Evolutionary conservation across 2,329 filamentous ascomycete genomes (phyloP).

Genomic region (Aspergillus ustus): DNA sequence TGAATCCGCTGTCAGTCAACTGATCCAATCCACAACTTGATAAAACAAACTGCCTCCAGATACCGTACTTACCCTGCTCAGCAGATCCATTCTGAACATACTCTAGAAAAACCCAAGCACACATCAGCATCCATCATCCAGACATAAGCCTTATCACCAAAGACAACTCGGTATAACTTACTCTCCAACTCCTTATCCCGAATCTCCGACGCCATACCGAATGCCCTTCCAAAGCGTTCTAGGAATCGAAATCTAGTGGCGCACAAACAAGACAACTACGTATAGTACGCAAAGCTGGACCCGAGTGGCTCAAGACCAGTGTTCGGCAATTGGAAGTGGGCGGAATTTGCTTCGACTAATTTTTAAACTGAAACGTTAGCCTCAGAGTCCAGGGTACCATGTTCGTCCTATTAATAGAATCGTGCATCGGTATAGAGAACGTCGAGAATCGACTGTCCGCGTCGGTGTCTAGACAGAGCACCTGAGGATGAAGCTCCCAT

Average conservation of each 20-base stretch:
- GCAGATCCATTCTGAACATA: slow-evolving; percentile 17
- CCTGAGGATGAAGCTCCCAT: neutral
- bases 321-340: neutral
- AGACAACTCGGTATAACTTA: slow-evolving; percentile 7
- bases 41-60: neutral
- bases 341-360: neutral
- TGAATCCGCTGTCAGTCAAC: slow-evolving; percentile 4
- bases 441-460: neutral
- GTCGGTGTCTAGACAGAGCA: neutral
- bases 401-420: neutral
- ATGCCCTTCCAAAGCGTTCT: neutral
- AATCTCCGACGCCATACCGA: slow-evolving; percentile 24
- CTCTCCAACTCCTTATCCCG: slow-evolving; percentile 20
- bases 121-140: slow-evolving; percentile 6
- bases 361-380: neutral
- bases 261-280: neutral
- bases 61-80: slow-evolving; percentile 22
- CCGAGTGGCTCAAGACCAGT: too few species aligned
- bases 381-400: neutral
- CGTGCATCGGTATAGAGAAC: neutral
- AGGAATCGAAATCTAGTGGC: neutral
- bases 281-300: neutral
- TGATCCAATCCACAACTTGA: neutral
- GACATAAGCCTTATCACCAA: neutral
- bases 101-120: slow-evolving; percentile 3